These are phyloP conservation scores for Taphrina deformans DNA, from an alignment of 1,139 yeast species.

Conservation along the genomic window DNA sequence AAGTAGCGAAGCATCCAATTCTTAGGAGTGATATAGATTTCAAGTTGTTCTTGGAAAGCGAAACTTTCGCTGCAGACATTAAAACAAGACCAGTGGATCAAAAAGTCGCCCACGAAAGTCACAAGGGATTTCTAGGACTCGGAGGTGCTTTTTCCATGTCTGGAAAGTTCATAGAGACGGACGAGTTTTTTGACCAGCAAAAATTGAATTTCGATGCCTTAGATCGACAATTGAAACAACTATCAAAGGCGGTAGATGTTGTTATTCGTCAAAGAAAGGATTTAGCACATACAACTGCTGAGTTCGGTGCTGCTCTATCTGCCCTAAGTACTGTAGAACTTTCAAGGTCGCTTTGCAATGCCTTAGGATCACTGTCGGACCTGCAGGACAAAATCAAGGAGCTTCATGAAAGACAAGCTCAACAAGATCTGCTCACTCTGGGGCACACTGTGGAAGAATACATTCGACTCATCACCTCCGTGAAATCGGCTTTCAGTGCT, in stretches of 20 bases:
- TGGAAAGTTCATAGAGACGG: slow-evolving; percentile 66
- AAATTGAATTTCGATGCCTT: slow-evolving; percentile 67
- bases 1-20: slow-evolving; percentile 58
- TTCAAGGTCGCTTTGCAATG: slow-evolving; percentile 62
- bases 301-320: slow-evolving; percentile 56
- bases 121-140: slow-evolving; percentile 54
- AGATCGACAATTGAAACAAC: slow-evolving; percentile 69
- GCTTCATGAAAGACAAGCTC: slow-evolving; percentile 71
- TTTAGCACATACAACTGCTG: slow-evolving; percentile 58
- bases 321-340: slow-evolving; percentile 75
- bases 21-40: slow-evolving; percentile 75
- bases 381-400: slow-evolving; percentile 72
- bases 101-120: slow-evolving; percentile 27
- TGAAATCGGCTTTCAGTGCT: slow-evolving; percentile 71
- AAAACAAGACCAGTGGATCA: slow-evolving; percentile 38
- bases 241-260: slow-evolving; percentile 69
- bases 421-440: slow-evolving; percentile 82
- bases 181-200: slow-evolving; percentile 68
- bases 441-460: slow-evolving; percentile 90
- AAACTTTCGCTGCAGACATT: slow-evolving; percentile 61
- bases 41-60: slow-evolving; percentile 71
- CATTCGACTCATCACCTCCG: slow-evolving; percentile 71
- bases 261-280: slow-evolving; percentile 77
- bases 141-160: slow-evolving; percentile 41
- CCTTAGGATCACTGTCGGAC: slow-evolving; percentile 66